Conservation (phyloP, 352 stramenopile genomes). For the Globisporangium acanthophoron region DNA sequence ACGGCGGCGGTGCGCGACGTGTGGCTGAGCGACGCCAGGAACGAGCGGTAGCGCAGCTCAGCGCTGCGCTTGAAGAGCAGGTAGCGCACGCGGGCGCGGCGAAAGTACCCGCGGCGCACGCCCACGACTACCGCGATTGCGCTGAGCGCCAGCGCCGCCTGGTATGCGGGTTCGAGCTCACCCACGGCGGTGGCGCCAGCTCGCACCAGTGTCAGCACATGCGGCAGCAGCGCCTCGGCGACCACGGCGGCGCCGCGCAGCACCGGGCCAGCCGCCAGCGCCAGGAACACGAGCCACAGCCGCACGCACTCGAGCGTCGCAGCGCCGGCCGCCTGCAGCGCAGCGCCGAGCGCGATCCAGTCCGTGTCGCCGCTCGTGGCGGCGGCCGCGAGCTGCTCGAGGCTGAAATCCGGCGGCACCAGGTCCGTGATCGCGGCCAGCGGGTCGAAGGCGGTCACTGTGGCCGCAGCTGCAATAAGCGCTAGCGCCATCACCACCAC, state of each 20-base stretch:
- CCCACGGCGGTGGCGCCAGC: conserved; percentile 35
- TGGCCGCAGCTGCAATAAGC: not conserved
- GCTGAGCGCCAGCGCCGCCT: conserved; percentile 29
- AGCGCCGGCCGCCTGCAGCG: conserved; percentile 45
- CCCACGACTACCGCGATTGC: conserved; percentile 35
- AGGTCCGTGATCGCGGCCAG: conserved; percentile 31
- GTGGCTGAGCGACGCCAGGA: conserved; percentile 59
- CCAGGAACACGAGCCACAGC: conserved; percentile 53
- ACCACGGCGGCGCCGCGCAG: conserved; percentile 31
- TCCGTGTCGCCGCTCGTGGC: conserved; percentile 27
- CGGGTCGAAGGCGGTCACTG: not conserved
- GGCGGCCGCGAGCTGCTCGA: not conserved
- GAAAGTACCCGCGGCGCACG: conserved; percentile 64
- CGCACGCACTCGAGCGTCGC: conserved; percentile 56
- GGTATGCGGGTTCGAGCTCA: conserved; percentile 56
- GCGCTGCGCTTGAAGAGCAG: conserved; percentile 36
- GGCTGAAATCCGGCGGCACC: not conserved
- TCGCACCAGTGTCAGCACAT: conserved; percentile 38
- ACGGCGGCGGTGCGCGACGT: conserved; percentile 60
- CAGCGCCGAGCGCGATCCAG: conserved; percentile 54
- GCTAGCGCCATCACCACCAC: not conserved
- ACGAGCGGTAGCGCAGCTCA: conserved; percentile 61
- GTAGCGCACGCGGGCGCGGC: conserved; percentile 46
- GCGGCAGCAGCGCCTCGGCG: conserved; percentile 55
- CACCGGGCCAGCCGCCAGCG: conserved; percentile 41